Base-by-base conservation (phyloP, 2,329 filamentous ascomycete genomes). In the Dactylellina parvicollis region DNA sequence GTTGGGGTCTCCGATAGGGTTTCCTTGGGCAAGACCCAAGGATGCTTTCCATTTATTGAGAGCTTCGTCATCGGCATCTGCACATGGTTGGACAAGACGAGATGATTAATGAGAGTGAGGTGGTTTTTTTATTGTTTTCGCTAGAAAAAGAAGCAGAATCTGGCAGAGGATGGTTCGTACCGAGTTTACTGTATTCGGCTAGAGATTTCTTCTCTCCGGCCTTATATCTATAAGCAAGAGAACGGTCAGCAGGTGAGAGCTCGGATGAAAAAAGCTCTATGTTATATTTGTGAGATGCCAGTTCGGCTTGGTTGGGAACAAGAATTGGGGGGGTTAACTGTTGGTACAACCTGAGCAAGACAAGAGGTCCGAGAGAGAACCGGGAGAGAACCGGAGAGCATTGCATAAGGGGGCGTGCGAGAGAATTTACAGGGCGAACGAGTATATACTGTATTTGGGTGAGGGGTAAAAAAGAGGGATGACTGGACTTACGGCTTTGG, bases 121-220 rank as follows among this genome's bases (percentile, higher is more conserved):
- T n/a, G n/a, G n/a, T n/a, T n/a, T n/a, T n/a, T n/a, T n/a, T n/a
- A n/a, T n/a, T n/a, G n/a, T n/a, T n/a, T n/a, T n/a, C n/a, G n/a
- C n/a, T n/a, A n/a, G n/a, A n/a, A n/a, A n/a, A n/a, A n/a, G n/a
- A n/a, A n/a, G n/a, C n/a, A n/a, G n/a, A n/a, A n/a, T n/a, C n/a
- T n/a, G n/a, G n/a, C n/a, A n/a, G n/a, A n/a, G n/a, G n/a, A n/a
- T n/a, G n/a, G n/a, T 70, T 85, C 91, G 80, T 85, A 96, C 92
- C 95, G 83, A 99, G 90, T 82, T 96, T 86, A 80, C 94, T 87
- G 83, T 97, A 97, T 82, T 97, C 91, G 76, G 94, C 91, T 80
- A 99, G 86, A 78, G 92, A 96, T 87, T 98, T 96, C 89, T 97
- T 97, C 87, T 97, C 92, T 77, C 92, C 93, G 80, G 97, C 90